Conservation (phyloP, 345 rosid species). For the Arabidopsis arenosa region DNA sequence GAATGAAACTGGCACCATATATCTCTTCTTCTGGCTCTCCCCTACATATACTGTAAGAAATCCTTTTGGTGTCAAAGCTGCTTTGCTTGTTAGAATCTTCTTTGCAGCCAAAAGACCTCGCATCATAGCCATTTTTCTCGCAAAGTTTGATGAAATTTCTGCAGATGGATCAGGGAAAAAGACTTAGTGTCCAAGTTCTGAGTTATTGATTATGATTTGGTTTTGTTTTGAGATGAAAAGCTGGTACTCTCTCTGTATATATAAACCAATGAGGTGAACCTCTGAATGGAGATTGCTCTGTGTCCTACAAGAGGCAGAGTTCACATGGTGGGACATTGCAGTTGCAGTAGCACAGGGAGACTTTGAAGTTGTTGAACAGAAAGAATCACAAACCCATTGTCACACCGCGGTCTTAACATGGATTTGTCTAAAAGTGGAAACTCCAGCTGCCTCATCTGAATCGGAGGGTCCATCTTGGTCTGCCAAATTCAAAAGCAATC, state of each 20-base stretch:
- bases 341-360: neutral
- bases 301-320: conserved; percentile 7
- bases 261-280: neutral
- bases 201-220: neutral
- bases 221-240: conserved; percentile 10
- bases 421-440: conserved; percentile 22
- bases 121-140: conserved; percentile 5
- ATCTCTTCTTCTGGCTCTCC: conserved; percentile 49
- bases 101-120: conserved; percentile 1
- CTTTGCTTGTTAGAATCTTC: conserved; percentile 17
- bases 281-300: neutral
- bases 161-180: neutral
- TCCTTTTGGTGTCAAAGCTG: conserved; percentile 43
- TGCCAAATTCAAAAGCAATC: neutral
- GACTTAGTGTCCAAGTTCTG: neutral
- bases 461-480: conserved; percentile 7
- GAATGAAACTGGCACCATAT: conserved; percentile 47
- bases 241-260: neutral
- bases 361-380: conserved; percentile 15
- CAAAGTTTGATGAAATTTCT: neutral
- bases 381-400: neutral
- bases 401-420: neutral
- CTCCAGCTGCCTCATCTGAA: conserved; percentile 2
- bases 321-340: conserved; percentile 20
- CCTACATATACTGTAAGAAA: conserved; percentile 53